Base-by-base conservation (phyloP, 352 stramenopile genomes). In the Pythium rishiriense region DNA sequence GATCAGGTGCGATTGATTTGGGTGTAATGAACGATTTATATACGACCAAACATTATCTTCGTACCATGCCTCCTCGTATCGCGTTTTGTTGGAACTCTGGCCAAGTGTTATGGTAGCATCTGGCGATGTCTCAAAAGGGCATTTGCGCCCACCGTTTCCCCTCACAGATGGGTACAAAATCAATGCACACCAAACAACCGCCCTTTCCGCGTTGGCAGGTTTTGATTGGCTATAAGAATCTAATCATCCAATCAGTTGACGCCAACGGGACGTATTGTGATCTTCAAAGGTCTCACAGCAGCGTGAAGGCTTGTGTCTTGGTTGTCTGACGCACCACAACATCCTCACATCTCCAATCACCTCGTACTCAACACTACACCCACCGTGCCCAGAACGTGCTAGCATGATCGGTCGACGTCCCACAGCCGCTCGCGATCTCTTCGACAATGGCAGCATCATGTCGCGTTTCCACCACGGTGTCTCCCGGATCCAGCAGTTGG, bases 181-280 rank as follows among this genome's bases (percentile, higher is more conserved):
- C n/a, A n/a, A 6, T 14, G 5, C 26, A 43, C 11, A 46, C 10
- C 9, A 48, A 14, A 14, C n/a, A 25, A 24, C 37, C 33, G 49
- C 29, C 53, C 49, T 66, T 66, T 69, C 37, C 42, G 60, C 21
- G 51, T 50, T 68, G 60, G 51, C 60, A 68, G 14, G 2, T 46
- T 47, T 54, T 61, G 26, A 68, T 68, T 68, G 52, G 62, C 24
- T 46, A 14, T 26, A 31, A 35, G 26, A 21, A 46, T 14, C 14
- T 35, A 8, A 14, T 48, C 29, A 52, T 17, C 68, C 68, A 75
- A 75, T 75, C 58, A 69, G 0, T 35, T 11, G 4, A 7, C 63
- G 68, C 41, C 67, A 74, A 52, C 54, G 48, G 28, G 31, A 43
- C 45, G 39, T 49, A 58, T 35, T 35, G 22, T 28, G 41, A 47